phyloP scores from a whole-genome alignment of 768 basidiomycete species.

The Lepiota brunneoincarnata region DNA sequence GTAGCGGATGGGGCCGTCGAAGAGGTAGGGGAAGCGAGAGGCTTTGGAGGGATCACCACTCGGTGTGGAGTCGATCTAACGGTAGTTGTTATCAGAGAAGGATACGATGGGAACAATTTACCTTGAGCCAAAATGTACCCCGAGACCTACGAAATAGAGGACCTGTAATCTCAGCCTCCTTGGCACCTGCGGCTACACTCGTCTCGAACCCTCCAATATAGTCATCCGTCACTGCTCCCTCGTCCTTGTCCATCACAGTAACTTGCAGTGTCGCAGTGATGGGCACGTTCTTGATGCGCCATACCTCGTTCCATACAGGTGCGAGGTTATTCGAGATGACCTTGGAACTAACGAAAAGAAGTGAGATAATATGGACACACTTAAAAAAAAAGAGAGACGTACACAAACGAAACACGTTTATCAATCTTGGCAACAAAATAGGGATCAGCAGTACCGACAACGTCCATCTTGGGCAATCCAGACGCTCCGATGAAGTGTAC shows the following conservation, averaged over 20 bases:
- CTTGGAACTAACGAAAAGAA: constrained; percentile 67
- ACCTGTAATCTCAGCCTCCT: constrained; percentile 62
- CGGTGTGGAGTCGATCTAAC: constrained; percentile 60
- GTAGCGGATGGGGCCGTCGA: constrained; percentile 72
- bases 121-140: constrained; percentile 73
- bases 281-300: constrained; percentile 75
- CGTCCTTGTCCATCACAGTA: constrained; percentile 70
- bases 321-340: constrained; percentile 53
- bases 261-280: constrained; percentile 54
- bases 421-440: constrained; percentile 73
- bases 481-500: constrained; percentile 74
- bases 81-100: neutral
- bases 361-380: no score
- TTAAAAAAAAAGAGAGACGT: no score
- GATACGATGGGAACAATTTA: constrained; percentile 21
- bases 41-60: constrained; percentile 32
- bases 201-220: constrained; percentile 63
- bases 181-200: constrained; percentile 50
- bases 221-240: constrained; percentile 53
- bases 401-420: constrained; percentile 62
- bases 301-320: constrained; percentile 77
- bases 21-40: constrained; percentile 52
- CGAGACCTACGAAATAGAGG: constrained; percentile 43
- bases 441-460: constrained; percentile 62
- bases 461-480: constrained; percentile 67